phyloP scores from a whole-genome alignment of 805 yeast genomes.

The Debaryomyces maramus region DNA sequence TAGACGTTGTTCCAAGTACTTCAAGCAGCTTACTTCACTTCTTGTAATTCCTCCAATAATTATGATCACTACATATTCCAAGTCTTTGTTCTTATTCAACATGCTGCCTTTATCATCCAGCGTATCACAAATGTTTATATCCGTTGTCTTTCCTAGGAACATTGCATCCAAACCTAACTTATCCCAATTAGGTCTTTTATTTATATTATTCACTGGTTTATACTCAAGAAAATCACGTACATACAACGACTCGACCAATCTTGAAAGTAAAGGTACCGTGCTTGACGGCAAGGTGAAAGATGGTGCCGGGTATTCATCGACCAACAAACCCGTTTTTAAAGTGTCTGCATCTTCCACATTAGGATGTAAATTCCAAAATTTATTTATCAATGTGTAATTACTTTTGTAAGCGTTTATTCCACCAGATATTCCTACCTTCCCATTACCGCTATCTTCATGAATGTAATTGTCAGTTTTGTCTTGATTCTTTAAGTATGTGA shows the following conservation, averaged over 20 bases:
- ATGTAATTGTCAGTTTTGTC: constrained; percentile 9
- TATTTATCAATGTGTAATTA: constrained; percentile 38
- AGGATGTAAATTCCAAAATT: constrained; percentile 53
- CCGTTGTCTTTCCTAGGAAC: constrained; percentile 42
- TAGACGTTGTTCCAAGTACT: constrained; percentile 53
- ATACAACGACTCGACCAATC: constrained; percentile 71
- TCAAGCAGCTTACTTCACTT: constrained; percentile 75
- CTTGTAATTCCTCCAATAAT: constrained; percentile 84
- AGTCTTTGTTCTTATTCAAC: constrained; percentile 9
- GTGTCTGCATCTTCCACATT: constrained; percentile 22
- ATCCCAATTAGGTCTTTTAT: constrained; percentile 46
- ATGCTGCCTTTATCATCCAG: constrained; percentile 22
- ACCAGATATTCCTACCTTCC: constrained; percentile 34
- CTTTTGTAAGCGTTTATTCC: constrained; percentile 29
- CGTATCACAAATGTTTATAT: constrained; percentile 33
- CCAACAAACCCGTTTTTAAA: constrained; percentile 6
- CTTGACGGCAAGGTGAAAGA: constrained; percentile 77
- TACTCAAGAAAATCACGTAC: constrained; percentile 51
- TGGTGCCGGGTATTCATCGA: constrained; percentile 45
- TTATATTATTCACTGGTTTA: constrained; percentile 37
- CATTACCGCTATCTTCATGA: constrained; percentile 14
- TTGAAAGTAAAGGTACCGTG: constrained; percentile 66
- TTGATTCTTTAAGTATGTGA: constrained; percentile 13
- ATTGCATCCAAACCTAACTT: constrained; percentile 39
- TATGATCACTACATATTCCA: constrained; percentile 46